Evolutionary conservation across 2,329 filamentous ascomycete species (phyloP).

Genomic region (Passalora sequoiae): DNA sequence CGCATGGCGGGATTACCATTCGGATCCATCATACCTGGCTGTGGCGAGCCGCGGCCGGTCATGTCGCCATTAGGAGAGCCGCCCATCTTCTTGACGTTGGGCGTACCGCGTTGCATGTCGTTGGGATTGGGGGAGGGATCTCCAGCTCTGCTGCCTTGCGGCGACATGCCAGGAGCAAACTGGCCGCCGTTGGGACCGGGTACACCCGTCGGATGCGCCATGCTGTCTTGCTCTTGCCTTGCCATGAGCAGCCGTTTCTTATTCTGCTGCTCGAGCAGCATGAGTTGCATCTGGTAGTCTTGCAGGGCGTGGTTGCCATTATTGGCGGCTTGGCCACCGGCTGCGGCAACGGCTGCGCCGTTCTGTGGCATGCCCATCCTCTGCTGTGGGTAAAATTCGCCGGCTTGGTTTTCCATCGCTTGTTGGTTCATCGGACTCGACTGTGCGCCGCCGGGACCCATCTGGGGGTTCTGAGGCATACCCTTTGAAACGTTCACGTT

Average conservation of each 20-base stretch:
- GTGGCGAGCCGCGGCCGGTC: constrained; percentile 57
- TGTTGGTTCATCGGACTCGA: constrained; percentile 32
- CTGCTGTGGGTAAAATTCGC: constrained; percentile 26
- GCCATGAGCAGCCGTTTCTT: constrained; percentile 83
- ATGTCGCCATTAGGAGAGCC: constrained; percentile 67
- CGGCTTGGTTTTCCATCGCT: constrained; percentile 64
- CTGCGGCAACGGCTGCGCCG: constrained; percentile 21
- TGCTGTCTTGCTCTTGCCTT: constrained; percentile 69
- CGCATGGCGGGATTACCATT: constrained; percentile 33
- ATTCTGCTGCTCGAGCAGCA: constrained; percentile 81
- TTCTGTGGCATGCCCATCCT: constrained; percentile 31
- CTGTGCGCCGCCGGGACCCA: constrained; percentile 38
- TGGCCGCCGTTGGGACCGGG: constrained; percentile 43
- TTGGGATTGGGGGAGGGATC: constrained; percentile 67
- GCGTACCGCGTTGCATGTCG: constrained; percentile 73
- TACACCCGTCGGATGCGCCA: constrained; percentile 47
- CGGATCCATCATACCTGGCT: constrained; percentile 54
- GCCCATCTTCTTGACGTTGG: constrained; percentile 64
- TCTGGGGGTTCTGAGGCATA: constrained; percentile 56
- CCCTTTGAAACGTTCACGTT: constrained; percentile 64
- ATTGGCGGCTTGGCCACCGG: constrained; percentile 35
- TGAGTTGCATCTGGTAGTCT: constrained; percentile 85
- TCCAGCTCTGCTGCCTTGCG: constrained; percentile 63
- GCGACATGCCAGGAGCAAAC: constrained; percentile 55
- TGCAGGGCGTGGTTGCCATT: constrained; percentile 74